Evolutionary conservation across 768 basidiomycete species (phyloP), one percentile per base, ranked within the genome.

Genomic region (Psilocybe subaeruginosa): DNA sequence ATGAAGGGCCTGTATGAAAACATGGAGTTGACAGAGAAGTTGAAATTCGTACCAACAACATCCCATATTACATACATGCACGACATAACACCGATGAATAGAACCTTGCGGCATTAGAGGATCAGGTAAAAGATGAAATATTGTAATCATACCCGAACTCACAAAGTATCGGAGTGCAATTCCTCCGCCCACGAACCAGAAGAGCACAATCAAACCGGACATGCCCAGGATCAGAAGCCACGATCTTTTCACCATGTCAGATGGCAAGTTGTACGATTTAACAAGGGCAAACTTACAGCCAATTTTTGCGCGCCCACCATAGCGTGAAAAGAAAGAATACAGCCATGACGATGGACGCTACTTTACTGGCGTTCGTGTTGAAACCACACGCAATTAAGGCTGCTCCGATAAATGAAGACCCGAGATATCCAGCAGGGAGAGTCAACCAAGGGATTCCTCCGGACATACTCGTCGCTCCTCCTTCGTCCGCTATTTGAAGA

Each of bases 1-100:
- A 35, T 35, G 9, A 14, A 19, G 19, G 5, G 12, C 6, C 33
- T 35, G 16, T 8, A 41, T 33, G 39, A 43, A 23, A 47, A 8
- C 53, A 29, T 53, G 53, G 35, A 23, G 9, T 57, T 9, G 3
- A 35, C 7, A 43, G 16, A 37, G 11, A 46, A 23, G 17, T 43
- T 0, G 6, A 17, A 8, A 23, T 29, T 73, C 82, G 60, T 56
- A 87, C 92, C 91, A 35, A 93, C 81, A 53, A 97, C 89, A 66
- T 97, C 95, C 91, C 92, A 96, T 1, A 93, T 80, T 54, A 86
- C 89, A 66, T 95, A 95, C 78, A 95, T 77, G 73, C 90, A 92
- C 7, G 90, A 92, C 93, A 95, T 95, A 59, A 84, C 83, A 16
- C 93, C 93, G 35, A 95, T 85, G 71, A 95, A 95, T 27, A 95